Percentiles rank a stretch among this genome's conserved stretches.
Conservation (phyloP, 106 monocot genomes). For the Narthecium ossifragum region DNA sequence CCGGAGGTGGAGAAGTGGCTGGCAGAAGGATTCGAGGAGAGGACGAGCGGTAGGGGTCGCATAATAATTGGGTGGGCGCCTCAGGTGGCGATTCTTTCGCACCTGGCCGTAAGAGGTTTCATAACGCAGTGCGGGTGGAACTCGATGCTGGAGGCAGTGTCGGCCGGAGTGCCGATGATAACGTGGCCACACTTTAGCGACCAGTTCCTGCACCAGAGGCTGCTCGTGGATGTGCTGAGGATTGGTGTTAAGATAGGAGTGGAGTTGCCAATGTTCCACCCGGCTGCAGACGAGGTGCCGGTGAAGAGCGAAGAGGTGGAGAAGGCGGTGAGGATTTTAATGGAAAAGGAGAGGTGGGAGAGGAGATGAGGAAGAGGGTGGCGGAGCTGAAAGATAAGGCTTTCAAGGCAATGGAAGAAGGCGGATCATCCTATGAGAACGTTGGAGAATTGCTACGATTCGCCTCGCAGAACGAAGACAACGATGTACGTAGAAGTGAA, state of each 20-base stretch:
- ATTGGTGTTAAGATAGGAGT: slow-evolving; percentile 6
- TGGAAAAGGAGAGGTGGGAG: slow-evolving; percentile 6
- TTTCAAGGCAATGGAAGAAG: slow-evolving; percentile 10
- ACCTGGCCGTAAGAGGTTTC: slow-evolving; percentile 9
- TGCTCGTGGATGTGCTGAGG: slow-evolving; percentile 7
- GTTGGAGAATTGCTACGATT: not conserved
- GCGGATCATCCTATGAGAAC: slow-evolving; percentile 7
- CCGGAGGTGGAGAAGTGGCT: slow-evolving; percentile 5
- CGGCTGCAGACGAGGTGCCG: not conserved
- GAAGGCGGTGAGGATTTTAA: slow-evolving; percentile 6
- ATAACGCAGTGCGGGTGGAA: slow-evolving; percentile 20
- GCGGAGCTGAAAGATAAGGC: not conserved
- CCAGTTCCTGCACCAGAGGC: slow-evolving; percentile 11
- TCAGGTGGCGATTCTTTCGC: slow-evolving; percentile 13
- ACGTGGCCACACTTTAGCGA: slow-evolving; percentile 15
- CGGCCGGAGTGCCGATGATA: slow-evolving; percentile 7
- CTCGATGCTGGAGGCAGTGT: slow-evolving; percentile 3
- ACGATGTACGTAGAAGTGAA: too few relatives aligned
- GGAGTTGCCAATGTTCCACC: too few relatives aligned
- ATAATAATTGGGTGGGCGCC: slow-evolving; percentile 20
- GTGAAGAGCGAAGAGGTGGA: slow-evolving; percentile 6
- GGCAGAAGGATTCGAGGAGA: slow-evolving; percentile 7
- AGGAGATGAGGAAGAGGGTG: slow-evolving; percentile 8
- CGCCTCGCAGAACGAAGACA: not conserved
- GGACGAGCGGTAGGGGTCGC: not conserved